Percentiles rank a stretch among this genome's conserved stretches.
Evolutionary conservation across 768 basidiomycete species (phyloP).

Genomic region (Pisolithus microcarpus): DNA sequence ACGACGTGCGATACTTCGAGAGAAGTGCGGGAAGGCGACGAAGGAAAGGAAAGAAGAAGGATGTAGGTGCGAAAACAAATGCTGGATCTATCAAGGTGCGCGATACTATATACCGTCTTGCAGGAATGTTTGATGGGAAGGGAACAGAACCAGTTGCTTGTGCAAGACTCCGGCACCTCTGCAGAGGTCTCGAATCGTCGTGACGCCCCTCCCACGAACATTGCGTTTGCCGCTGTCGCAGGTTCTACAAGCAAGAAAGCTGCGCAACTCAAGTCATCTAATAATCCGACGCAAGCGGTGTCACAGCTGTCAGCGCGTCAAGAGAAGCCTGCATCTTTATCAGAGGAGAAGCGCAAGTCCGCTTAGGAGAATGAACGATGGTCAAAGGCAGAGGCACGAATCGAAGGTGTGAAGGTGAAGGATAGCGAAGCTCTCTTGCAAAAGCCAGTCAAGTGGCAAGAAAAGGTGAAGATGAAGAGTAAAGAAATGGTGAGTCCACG

Average conservation of each 20-base stretch:
- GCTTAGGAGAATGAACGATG: conserved; percentile 83
- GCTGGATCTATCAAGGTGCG: conserved; percentile 49
- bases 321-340: conserved; percentile 65
- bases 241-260: conserved; percentile 45
- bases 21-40: conserved; percentile 78
- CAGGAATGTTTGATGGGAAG: background rate
- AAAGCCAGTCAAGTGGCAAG: conserved; percentile 89
- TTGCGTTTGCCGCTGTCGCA: conserved; percentile 62
- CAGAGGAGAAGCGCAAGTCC: conserved; percentile 76
- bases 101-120: background rate
- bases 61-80: conserved; percentile 29
- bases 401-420: conserved; percentile 86
- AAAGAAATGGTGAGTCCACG: conserved; percentile 68
- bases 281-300: conserved; percentile 83
- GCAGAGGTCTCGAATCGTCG: conserved; percentile 22
- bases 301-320: conserved; percentile 70
- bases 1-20: conserved; percentile 80
- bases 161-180: conserved; percentile 41
- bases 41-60: conserved; percentile 47
- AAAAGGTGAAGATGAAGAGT: conserved; percentile 82
- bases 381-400: conserved; percentile 80
- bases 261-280: conserved; percentile 55
- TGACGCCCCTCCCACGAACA: conserved; percentile 43
- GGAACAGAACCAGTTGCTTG: conserved; percentile 61
- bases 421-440: conserved; percentile 83